Conservation (phyloP, 495 filamentous ascomycete genomes). For the Talaromyces proteolyticus region DNA sequence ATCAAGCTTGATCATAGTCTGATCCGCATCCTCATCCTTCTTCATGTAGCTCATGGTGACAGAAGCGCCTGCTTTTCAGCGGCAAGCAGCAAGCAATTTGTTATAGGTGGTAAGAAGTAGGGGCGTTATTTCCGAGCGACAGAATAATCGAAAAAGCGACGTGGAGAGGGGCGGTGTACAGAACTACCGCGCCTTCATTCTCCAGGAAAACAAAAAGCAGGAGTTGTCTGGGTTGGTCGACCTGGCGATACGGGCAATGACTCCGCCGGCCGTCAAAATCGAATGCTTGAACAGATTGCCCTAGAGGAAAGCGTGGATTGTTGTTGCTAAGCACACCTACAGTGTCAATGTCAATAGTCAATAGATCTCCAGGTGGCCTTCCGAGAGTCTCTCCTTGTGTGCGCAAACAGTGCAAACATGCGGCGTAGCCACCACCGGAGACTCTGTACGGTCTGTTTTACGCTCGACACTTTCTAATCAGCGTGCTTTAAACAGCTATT, state of each 20-base stretch:
- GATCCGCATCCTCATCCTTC: slow-evolving; percentile 96
- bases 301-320: neutral
- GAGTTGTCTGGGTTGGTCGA: no score
- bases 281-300: neutral
- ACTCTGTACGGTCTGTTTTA: neutral
- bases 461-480: neutral
- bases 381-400: slow-evolving; percentile 35
- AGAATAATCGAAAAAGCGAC: neutral
- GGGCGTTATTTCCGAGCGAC: neutral
- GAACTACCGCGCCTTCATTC: slow-evolving; percentile 26
- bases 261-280: neutral
- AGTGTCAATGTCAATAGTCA: no score
- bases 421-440: slow-evolving; percentile 12
- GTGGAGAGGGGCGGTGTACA: slow-evolving; percentile 12
- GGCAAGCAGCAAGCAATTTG: neutral
- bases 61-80: neutral
- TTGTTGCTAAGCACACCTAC: no score
- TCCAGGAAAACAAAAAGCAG: slow-evolving; percentile 10
- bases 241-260: neutral
- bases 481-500: neutral
- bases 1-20: slow-evolving; percentile 90
- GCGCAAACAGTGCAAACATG: slow-evolving; percentile 42
- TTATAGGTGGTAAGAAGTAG: no score
- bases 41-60: slow-evolving; percentile 87
- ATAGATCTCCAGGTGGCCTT: slow-evolving; percentile 45